A percentile compares a stretch with the other conserved stretches of the same genome.
Evolutionary conservation across 805 yeast genomes (phyloP).

Genomic region (Wickerhamomyces xylosicus): DNA sequence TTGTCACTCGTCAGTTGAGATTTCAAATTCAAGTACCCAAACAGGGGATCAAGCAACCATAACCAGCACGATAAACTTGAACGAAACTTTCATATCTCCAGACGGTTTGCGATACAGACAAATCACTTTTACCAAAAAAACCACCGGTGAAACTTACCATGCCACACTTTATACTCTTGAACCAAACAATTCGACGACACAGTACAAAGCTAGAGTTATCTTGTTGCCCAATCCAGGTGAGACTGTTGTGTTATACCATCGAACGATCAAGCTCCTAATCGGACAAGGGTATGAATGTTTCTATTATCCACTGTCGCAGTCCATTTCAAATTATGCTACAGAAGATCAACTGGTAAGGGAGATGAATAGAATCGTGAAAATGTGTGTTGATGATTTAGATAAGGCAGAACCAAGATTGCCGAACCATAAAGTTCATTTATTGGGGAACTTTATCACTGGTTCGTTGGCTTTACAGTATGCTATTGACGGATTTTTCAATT

Average conservation of each 20-base stretch:
- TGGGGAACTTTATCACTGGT: constrained; percentile 11
- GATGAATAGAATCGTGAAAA: constrained; percentile 9
- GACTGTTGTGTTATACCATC: constrained; percentile 7
- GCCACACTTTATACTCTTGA: neutral
- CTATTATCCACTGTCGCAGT: constrained; percentile 7
- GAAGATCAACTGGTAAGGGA: constrained; percentile 7
- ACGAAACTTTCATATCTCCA: too few relatives aligned
- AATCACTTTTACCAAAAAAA: neutral
- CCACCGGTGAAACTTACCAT: neutral
- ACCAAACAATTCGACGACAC: neutral
- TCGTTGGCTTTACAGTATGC: constrained; percentile 12
- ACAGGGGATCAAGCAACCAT: too few relatives aligned
- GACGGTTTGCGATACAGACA: too few relatives aligned
- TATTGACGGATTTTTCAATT: constrained; percentile 8
- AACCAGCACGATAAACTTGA: too few relatives aligned
- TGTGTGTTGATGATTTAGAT: constrained; percentile 13
- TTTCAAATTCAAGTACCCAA: too few relatives aligned
- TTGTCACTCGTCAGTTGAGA: too few relatives aligned
- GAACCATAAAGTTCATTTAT: constrained; percentile 6
- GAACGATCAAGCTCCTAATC: constrained; percentile 9
- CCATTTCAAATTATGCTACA: too few relatives aligned
- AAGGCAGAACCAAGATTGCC: neutral
- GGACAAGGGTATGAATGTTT: constrained; percentile 12
- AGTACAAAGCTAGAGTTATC: constrained; percentile 11
- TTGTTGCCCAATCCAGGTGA: constrained; percentile 14